Conservation (phyloP, 2,329 filamentous ascomycete genomes). For the Penicillium sp. region DNA sequence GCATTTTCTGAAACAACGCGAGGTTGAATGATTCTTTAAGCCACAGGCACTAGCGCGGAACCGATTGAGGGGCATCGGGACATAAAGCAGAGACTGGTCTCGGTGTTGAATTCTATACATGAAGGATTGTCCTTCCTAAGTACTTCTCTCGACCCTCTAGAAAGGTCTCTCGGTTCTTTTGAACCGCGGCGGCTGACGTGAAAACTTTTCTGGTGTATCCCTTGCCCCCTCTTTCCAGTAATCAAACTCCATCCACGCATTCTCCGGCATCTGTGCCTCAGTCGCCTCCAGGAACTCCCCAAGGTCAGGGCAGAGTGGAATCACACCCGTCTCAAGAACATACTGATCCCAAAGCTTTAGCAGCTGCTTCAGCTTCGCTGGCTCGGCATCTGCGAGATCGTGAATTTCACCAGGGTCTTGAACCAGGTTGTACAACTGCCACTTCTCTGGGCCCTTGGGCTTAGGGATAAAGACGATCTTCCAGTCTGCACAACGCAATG, state of each 20-base stretch:
- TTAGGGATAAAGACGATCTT: conserved; percentile 62
- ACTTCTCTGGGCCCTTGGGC: conserved; percentile 57
- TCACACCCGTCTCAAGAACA: conserved; percentile 60
- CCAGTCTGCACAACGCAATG: conserved; percentile 59
- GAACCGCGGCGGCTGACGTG: conserved; percentile 36
- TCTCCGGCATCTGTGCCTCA: conserved; percentile 66
- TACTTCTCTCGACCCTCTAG: conserved; percentile 5
- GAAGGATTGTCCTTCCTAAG: neutral
- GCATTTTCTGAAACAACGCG: neutral
- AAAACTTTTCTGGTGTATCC: conserved; percentile 52
- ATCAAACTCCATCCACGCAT: conserved; percentile 67
- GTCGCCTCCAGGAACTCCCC: conserved; percentile 62
- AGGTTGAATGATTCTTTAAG: neutral
- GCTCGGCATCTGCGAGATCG: conserved; percentile 45
- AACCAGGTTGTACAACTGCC: conserved; percentile 59
- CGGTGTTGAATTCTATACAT: neutral
- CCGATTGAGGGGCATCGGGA: neutral
- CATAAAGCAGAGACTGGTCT: neutral
- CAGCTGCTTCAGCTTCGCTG: conserved; percentile 51
- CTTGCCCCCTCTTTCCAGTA: conserved; percentile 61
- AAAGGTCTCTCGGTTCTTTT: conserved; percentile 40
- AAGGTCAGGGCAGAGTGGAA: conserved; percentile 61
- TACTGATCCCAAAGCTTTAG: conserved; percentile 60
- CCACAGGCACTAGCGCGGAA: neutral
- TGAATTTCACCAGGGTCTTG: conserved; percentile 56